phyloP scores from a whole-genome alignment of 2,329 filamentous ascomycete species.

The Lachnellula hyalina region DNA sequence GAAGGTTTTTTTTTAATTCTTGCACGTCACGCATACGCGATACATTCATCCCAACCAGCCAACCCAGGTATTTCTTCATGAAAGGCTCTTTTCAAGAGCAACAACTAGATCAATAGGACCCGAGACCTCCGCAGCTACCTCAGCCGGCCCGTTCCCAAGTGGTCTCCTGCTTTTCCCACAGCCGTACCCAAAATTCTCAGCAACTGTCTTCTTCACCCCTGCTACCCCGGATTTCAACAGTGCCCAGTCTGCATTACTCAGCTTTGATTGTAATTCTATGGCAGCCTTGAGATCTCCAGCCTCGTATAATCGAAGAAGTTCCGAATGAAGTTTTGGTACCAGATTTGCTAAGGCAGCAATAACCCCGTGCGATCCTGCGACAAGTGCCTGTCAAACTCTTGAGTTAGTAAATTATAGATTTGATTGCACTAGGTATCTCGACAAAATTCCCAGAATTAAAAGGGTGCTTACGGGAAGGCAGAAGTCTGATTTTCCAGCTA shows the following conservation, averaged over 20 bases:
- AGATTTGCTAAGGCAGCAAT: conserved; percentile 67
- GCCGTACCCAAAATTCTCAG: conserved; percentile 58
- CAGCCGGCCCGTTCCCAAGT: conserved; percentile 5
- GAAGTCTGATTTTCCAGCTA: conserved; percentile 67
- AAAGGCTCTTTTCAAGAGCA: too few species aligned
- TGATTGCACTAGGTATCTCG: too few species aligned
- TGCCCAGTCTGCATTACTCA: conserved; percentile 62
- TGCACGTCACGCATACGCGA: too few species aligned
- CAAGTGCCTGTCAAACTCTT: conserved; percentile 31
- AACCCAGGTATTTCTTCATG: too few species aligned
- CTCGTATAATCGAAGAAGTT: conserved; percentile 52
- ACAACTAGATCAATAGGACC: too few species aligned
- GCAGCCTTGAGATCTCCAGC: conserved; percentile 53
- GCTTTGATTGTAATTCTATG: conserved; percentile 51
- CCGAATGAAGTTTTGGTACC: conserved; percentile 55
- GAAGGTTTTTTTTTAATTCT: too few species aligned
- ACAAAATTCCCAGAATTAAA: conserved; percentile 30
- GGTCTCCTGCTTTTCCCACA: conserved; percentile 23
- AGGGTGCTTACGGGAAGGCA: conserved; percentile 45
- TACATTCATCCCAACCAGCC: too few species aligned
- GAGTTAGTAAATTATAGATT: too few species aligned
- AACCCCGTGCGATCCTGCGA: conserved; percentile 62
- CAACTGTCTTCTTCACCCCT: conserved; percentile 57
- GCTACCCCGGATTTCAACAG: conserved; percentile 61
- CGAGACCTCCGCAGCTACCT: too few species aligned